Percentiles rank a stretch among this genome's conserved stretches.
Evolutionary conservation across 805 yeast genomes (phyloP).

Genomic region (Lachancea mirantina): DNA sequence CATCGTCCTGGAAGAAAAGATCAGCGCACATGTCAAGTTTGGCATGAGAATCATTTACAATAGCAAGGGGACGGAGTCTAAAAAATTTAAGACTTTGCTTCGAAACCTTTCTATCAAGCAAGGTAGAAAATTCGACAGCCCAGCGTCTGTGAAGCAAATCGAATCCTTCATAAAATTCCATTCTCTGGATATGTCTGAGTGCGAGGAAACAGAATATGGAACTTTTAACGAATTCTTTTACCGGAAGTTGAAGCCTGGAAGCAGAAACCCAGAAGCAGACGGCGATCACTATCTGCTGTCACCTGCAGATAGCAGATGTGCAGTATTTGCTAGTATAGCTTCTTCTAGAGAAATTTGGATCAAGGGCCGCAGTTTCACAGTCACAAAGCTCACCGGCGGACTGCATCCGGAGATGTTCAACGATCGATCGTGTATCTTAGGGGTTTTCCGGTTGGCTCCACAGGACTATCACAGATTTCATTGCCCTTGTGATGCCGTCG

Average conservation of each 20-base stretch:
- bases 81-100: slow-evolving; percentile 53
- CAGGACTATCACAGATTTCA: slow-evolving; percentile 96
- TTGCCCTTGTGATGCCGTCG: slow-evolving; percentile 68
- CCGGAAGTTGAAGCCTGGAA: slow-evolving; percentile 62
- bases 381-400: slow-evolving; percentile 43
- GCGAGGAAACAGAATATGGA: slow-evolving; percentile 46
- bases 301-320: slow-evolving; percentile 84
- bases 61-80: slow-evolving; percentile 56
- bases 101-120: slow-evolving; percentile 66
- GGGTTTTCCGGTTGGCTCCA: slow-evolving; percentile 86
- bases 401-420: slow-evolving; percentile 37
- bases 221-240: slow-evolving; percentile 90
- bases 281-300: slow-evolving; percentile 49
- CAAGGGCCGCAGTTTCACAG: slow-evolving; percentile 71
- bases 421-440: slow-evolving; percentile 49
- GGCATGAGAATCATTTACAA: slow-evolving; percentile 81
- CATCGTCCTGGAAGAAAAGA: slow-evolving; percentile 83
- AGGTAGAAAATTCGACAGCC: slow-evolving; percentile 75
- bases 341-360: slow-evolving; percentile 79
- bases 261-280: slow-evolving; percentile 62
- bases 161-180: slow-evolving; percentile 76
- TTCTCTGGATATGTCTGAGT: slow-evolving; percentile 67
- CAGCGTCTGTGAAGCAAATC: slow-evolving; percentile 59
- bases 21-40: slow-evolving; percentile 78
- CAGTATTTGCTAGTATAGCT: slow-evolving; percentile 53